Percentiles rank a stretch among this genome's conserved stretches.
Evolutionary conservation across 1,284 basidiomycete genomes (phyloP).

Genomic region (Heterobasidion occidentale): DNA sequence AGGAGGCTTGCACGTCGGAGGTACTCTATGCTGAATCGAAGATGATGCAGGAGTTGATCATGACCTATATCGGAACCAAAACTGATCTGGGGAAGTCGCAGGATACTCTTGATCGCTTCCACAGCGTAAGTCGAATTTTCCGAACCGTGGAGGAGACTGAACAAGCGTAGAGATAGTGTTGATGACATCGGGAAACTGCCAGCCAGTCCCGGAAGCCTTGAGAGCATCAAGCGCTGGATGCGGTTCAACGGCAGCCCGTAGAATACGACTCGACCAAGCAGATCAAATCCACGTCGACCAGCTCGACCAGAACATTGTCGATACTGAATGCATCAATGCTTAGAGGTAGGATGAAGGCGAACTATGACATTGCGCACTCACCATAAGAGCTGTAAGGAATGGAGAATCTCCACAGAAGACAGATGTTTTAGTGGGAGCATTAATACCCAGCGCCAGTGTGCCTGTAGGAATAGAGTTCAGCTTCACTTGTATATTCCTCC

Average conservation of each 20-base stretch:
- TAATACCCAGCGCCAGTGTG: conserved; percentile 67
- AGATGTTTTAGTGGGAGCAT: conserved; percentile 59
- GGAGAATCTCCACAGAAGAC: conserved; percentile 66
- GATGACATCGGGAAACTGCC: conserved; percentile 61
- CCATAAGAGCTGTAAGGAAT: conserved; percentile 56
- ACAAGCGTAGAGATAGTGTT: conserved; percentile 53
- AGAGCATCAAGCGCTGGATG: conserved; percentile 54
- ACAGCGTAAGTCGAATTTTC: conserved; percentile 38
- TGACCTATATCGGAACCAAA: conserved; percentile 44
- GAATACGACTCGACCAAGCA: conserved; percentile 64
- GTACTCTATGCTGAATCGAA: conserved; percentile 68
- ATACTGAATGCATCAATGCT: conserved; percentile 32
- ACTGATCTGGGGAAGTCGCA: conserved; percentile 49
- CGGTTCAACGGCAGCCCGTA: conserved; percentile 57
- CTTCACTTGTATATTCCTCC: background rate
- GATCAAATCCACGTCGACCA: conserved; percentile 62
- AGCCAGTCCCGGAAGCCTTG: conserved; percentile 52
- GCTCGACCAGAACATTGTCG: conserved; percentile 67
- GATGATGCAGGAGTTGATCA: conserved; percentile 52
- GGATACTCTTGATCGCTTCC: conserved; percentile 40
- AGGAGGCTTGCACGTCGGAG: conserved; percentile 49
- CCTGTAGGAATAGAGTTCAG: conserved; percentile 23
- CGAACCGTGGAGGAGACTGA: conserved; percentile 59
- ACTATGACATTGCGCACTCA: conserved; percentile 17
- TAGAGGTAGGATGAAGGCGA: background rate